Percentiles rank a stretch among this genome's conserved stretches.
phyloP scores from a whole-genome alignment of 768 basidiomycete genomes.

The Arthromyces matolae region DNA sequence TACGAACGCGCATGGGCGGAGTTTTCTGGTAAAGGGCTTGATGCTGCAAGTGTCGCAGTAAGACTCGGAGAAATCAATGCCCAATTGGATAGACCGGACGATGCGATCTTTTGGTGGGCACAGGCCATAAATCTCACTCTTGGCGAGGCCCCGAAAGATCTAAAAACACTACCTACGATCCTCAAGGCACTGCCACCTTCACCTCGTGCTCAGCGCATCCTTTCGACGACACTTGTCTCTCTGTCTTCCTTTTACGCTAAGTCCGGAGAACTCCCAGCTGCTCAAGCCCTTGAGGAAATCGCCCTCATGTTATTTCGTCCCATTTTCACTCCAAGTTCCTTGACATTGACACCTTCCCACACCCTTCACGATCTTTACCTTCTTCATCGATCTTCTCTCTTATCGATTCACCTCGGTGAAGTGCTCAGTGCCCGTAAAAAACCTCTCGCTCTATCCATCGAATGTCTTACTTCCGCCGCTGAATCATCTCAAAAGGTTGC shows the following conservation, averaged over 20 bases:
- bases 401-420: constrained; percentile 72
- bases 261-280: constrained; percentile 50
- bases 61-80: constrained; percentile 67
- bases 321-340: no score
- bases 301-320: constrained; percentile 53
- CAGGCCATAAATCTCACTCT: constrained; percentile 48
- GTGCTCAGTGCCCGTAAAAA: constrained; percentile 52
- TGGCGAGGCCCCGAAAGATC: constrained; percentile 24
- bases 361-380: constrained; percentile 60
- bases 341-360: constrained; percentile 43
- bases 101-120: constrained; percentile 68
- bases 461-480: constrained; percentile 58
- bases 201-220: constrained; percentile 59
- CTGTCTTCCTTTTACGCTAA: constrained; percentile 68
- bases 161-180: constrained; percentile 22
- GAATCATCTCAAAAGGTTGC: constrained; percentile 67
- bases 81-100: constrained; percentile 47
- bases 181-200: constrained; percentile 45
- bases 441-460: constrained; percentile 43
- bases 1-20: constrained; percentile 58
- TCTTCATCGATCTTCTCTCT: constrained; percentile 69
- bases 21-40: constrained; percentile 33
- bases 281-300: constrained; percentile 52
- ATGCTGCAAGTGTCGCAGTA: constrained; percentile 53
- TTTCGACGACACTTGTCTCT: constrained; percentile 62